These are phyloP conservation scores for Sanghuangporus baumii DNA, from an alignment of 1,284 basidiomycete genomes.

Conservation along the genomic window DNA sequence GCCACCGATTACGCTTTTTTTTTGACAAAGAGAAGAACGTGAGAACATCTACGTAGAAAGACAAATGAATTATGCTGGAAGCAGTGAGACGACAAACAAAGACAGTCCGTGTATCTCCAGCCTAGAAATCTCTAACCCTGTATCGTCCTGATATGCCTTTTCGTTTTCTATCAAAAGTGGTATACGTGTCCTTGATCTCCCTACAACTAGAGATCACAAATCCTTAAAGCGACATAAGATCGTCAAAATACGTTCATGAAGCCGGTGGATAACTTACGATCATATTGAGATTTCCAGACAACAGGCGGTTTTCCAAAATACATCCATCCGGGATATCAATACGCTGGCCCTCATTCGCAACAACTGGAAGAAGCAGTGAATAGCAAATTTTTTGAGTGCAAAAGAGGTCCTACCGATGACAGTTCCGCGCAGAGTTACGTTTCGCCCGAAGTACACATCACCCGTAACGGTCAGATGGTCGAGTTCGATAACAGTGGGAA, in stretches of 20 bases:
- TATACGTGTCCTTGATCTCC: neutral
- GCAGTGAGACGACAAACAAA: neutral
- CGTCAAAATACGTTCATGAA: neutral
- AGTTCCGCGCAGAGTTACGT: slow-evolving; percentile 84
- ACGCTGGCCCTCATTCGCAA: slow-evolving; percentile 90
- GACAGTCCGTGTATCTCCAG: neutral
- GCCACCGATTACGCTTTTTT: neutral
- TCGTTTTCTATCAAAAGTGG: neutral
- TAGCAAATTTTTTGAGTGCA: neutral
- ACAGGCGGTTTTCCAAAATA: slow-evolving; percentile 83
- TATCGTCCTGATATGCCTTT: neutral
- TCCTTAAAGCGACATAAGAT: neutral
- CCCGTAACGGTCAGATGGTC: slow-evolving; percentile 97
- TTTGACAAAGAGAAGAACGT: neutral
- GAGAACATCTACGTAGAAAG: neutral
- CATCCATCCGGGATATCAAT: slow-evolving; percentile 97
- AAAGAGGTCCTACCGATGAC: slow-evolving; percentile 58
- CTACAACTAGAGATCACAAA: neutral
- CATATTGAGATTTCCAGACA: slow-evolving; percentile 67
- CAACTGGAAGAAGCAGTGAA: slow-evolving; percentile 36
- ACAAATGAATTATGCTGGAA: neutral
- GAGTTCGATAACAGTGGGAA: slow-evolving; percentile 90
- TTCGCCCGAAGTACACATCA: slow-evolving; percentile 94
- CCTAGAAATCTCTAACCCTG: neutral
- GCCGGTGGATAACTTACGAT: slow-evolving; percentile 39